These are phyloP conservation scores for Lumnitzera littorea DNA, from an alignment of 345 rosid genomes.

Conservation along the genomic window DNA sequence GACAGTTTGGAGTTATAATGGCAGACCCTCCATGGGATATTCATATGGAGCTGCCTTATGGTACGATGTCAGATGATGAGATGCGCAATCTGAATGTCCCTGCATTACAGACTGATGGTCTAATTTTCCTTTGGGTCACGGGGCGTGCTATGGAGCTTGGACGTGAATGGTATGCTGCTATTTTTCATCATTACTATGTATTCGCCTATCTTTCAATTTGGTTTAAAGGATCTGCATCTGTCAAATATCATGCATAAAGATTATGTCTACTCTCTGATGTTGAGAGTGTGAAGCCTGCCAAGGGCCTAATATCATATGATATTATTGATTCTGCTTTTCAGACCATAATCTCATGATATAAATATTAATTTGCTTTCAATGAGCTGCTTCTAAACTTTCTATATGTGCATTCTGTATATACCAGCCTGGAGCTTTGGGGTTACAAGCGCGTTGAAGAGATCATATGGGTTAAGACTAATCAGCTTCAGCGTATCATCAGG, in stretches of 20 bases:
- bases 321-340: neutral
- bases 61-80: slow-evolving; percentile 99
- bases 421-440: slow-evolving; percentile 96
- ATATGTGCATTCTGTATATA: neutral
- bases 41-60: slow-evolving; percentile 99
- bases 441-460: slow-evolving; percentile 95
- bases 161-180: slow-evolving; percentile 69
- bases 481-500: slow-evolving; percentile 96
- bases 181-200: neutral
- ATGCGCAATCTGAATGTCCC: slow-evolving; percentile 99
- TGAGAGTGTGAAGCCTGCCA: too few relatives aligned
- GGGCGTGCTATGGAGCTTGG: slow-evolving; percentile 99
- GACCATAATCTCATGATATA: too few relatives aligned
- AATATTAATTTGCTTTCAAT: too few relatives aligned
- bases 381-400: neutral
- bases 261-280: too few relatives aligned
- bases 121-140: slow-evolving; percentile 97
- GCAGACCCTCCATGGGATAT: slow-evolving; percentile 99
- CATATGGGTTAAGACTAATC: slow-evolving; percentile 93
- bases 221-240: neutral
- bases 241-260: too few relatives aligned
- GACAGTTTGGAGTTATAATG: slow-evolving; percentile 96
- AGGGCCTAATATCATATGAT: neutral
- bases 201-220: slow-evolving; percentile 3
- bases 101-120: slow-evolving; percentile 94